Conservation (phyloP, 352 stramenopile species). For the Phytophthora agathidicida region DNA sequence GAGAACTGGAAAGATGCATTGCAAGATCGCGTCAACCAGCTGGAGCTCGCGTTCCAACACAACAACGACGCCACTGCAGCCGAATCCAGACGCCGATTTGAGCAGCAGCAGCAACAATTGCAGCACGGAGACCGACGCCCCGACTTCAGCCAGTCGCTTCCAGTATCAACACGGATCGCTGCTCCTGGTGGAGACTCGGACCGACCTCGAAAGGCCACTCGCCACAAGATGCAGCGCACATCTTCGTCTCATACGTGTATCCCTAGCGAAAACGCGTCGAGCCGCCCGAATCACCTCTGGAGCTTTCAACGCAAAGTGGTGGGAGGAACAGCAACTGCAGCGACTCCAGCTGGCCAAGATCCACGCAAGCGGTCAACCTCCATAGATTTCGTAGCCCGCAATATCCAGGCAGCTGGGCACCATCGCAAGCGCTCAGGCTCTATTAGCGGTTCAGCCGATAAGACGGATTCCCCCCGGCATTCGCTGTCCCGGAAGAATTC, state of each 20-base stretch:
- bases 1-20: slow-evolving; percentile 82
- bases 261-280: slow-evolving; percentile 24
- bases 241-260: slow-evolving; percentile 42
- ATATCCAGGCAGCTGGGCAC: slow-evolving; percentile 44
- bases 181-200: slow-evolving; percentile 1
- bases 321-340: slow-evolving; percentile 7
- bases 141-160: slow-evolving; percentile 28
- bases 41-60: slow-evolving; percentile 66
- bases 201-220: slow-evolving; percentile 18
- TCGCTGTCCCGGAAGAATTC: slow-evolving; percentile 41
- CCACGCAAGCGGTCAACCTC: slow-evolving; percentile 34
- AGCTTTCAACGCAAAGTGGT: slow-evolving; percentile 31
- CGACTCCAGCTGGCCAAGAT: slow-evolving; percentile 13
- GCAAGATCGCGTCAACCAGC: slow-evolving; percentile 77
- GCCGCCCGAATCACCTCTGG: slow-evolving; percentile 12
- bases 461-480: slow-evolving; percentile 32
- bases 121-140: slow-evolving; percentile 14
- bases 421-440: slow-evolving; percentile 43
- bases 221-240: slow-evolving; percentile 54
- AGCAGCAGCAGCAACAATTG: slow-evolving; percentile 18
- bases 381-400: slow-evolving; percentile 48
- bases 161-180: slow-evolving; percentile 12
- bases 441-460: slow-evolving; percentile 21
- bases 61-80: slow-evolving; percentile 30
- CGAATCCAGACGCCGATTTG: slow-evolving; percentile 18